Evolutionary conservation across 2,329 filamentous ascomycete genomes (phyloP).

Genomic region (Elsinoe fawcettii): DNA sequence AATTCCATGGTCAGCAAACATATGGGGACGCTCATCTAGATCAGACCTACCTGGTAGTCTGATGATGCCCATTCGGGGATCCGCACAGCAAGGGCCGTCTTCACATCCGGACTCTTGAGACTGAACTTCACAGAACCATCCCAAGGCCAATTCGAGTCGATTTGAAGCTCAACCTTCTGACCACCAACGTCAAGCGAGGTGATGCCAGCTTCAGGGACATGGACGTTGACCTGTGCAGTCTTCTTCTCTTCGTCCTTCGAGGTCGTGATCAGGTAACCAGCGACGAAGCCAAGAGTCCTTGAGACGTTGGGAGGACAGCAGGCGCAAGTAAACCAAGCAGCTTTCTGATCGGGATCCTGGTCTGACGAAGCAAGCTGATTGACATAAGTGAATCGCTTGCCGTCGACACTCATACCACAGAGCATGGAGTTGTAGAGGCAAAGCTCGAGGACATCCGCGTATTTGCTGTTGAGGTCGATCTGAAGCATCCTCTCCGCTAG

Average conservation of each 20-base stretch:
- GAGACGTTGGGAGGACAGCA: constrained; percentile 56
- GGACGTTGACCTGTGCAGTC: constrained; percentile 42
- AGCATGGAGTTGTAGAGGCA: constrained; percentile 55
- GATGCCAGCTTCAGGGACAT: constrained; percentile 48
- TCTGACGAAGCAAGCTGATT: constrained; percentile 53
- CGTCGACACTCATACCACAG: constrained; percentile 49
- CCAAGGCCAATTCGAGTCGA: constrained; percentile 52
- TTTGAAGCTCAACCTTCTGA: constrained; percentile 36
- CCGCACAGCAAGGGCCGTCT: constrained; percentile 41
- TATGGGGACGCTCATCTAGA: too few species aligned
- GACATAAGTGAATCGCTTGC: constrained; percentile 53
- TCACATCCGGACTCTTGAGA: constrained; percentile 30
- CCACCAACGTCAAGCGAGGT: constrained; percentile 34
- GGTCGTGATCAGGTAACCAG: constrained; percentile 50
- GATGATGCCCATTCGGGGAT: constrained; percentile 47
- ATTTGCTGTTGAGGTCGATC: constrained; percentile 46
- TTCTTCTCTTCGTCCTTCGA: constrained; percentile 23
- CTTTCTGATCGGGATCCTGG: constrained; percentile 41
- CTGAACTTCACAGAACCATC: constrained; percentile 44
- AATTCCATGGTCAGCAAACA: too few species aligned
- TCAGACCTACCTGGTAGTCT: constrained; percentile 26
- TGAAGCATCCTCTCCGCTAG: constrained; percentile 50
- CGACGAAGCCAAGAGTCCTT: constrained; percentile 48
- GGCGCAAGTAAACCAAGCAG: constrained; percentile 52
- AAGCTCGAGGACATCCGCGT: constrained; percentile 54